phyloP scores from a whole-genome alignment of 78 protist genomes.

The Chrysochromulina parva region DNA sequence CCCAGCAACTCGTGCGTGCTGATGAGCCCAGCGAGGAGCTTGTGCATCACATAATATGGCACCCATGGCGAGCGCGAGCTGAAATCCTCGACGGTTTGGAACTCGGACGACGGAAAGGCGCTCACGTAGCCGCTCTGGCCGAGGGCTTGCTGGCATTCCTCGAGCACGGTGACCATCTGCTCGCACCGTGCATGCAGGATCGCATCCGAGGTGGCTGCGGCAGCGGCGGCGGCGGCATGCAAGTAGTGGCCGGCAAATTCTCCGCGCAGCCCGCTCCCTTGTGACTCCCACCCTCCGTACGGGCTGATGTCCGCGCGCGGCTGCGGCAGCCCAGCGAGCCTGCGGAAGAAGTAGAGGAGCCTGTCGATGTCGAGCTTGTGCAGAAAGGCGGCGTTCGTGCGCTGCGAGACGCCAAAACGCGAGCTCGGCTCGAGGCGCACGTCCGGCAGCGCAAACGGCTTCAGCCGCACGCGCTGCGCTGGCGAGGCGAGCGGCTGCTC shows the following conservation, averaged over 20 bases:
- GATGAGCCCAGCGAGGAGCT: not conserved
- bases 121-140: not conserved
- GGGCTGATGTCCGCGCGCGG: not conserved
- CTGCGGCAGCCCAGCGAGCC: not conserved
- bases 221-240: not conserved
- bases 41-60: not conserved
- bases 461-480: not conserved
- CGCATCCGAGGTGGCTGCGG: not conserved
- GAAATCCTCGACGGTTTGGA: not conserved
- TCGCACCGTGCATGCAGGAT: not conserved
- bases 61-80: not conserved
- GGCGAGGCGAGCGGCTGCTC: not conserved
- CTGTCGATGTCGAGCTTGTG: not conserved
- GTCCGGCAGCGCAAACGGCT: not conserved
- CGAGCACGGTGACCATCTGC: not conserved
- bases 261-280: not conserved
- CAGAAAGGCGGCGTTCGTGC: not conserved
- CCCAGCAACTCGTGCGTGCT: not conserved
- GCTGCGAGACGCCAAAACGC: not conserved
- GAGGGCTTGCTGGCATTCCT: not conserved
- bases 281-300: not conserved
- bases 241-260: not conserved
- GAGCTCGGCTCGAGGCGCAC: not conserved
- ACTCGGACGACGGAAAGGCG: not conserved
- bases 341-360: not conserved